phyloP scores from a whole-genome alignment of 225 moss, liverwort and hornwort genomes.

The Marchantia polymorpha region DNA sequence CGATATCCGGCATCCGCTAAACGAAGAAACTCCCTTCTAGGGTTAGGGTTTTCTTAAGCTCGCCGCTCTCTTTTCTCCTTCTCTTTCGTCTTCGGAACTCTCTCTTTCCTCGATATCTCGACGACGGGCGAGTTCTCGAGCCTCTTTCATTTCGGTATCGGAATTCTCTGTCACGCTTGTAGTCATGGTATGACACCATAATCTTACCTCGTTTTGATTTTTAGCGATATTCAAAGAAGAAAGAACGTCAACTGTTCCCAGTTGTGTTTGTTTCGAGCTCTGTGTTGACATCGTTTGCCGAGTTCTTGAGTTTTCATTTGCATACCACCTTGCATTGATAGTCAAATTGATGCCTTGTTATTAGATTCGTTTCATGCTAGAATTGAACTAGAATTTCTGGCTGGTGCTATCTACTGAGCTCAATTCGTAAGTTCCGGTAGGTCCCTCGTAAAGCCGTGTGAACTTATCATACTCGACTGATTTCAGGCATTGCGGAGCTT shows the following conservation, averaged over 20 bases:
- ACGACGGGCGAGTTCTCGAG: neutral
- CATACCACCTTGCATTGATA: too few species aligned
- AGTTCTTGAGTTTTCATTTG: too few species aligned
- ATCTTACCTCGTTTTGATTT: neutral
- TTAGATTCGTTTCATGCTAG: too few species aligned
- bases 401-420: too few species aligned
- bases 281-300: neutral
- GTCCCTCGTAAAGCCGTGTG: too few species aligned
- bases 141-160: neutral
- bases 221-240: too few species aligned
- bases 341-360: too few species aligned
- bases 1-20: too few species aligned
- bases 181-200: conserved; percentile 1
- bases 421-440: too few species aligned
- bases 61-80: neutral
- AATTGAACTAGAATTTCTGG: too few species aligned
- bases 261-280: neutral
- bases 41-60: conserved; percentile 14
- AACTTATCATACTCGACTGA: too few species aligned
- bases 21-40: neutral
- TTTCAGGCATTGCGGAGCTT: too few species aligned
- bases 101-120: conserved; percentile 3
- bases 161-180: neutral
- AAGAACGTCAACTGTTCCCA: neutral
- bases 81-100: neutral